Conservation (phyloP, 208 protist species). For the Jaenimonas drosophilae region DNA sequence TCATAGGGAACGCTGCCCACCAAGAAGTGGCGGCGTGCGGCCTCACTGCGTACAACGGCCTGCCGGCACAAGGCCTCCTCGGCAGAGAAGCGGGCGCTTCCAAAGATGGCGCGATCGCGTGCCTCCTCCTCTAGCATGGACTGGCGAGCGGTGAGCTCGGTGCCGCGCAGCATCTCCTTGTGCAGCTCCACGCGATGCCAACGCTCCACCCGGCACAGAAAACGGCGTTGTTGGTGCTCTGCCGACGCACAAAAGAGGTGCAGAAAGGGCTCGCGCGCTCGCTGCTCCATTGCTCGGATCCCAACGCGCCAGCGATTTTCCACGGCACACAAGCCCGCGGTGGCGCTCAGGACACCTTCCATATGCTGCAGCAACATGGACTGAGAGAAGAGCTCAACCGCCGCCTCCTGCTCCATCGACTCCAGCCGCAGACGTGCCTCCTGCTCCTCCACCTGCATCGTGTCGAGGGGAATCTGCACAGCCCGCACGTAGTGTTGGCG, state of each 20-base stretch:
- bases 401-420: constrained; percentile 7
- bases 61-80: constrained; percentile 5
- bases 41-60: constrained; percentile 4
- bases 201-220: constrained; percentile 10
- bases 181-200: constrained; percentile 12
- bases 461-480: not conserved
- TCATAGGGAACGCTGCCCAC: constrained; percentile 11
- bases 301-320: too few species aligned
- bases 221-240: not conserved
- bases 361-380: constrained; percentile 3
- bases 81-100: not conserved
- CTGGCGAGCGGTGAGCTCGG: not conserved
- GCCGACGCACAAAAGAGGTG: too few species aligned
- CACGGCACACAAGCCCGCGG: too few species aligned
- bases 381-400: constrained; percentile 9
- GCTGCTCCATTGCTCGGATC: too few species aligned
- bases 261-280: too few species aligned
- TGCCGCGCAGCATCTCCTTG: constrained; percentile 1
- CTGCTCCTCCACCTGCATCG: constrained; percentile 7
- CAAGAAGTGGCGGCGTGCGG: constrained; percentile 12
- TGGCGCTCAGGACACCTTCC: too few species aligned
- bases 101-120: not conserved
- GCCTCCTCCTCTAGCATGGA: constrained; percentile 4
- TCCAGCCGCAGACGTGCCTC: constrained; percentile 6
- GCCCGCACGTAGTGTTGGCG: not conserved